Conservation (phyloP, 1,284 basidiomycete species). For the Ganoderma leucocontextum region DNA sequence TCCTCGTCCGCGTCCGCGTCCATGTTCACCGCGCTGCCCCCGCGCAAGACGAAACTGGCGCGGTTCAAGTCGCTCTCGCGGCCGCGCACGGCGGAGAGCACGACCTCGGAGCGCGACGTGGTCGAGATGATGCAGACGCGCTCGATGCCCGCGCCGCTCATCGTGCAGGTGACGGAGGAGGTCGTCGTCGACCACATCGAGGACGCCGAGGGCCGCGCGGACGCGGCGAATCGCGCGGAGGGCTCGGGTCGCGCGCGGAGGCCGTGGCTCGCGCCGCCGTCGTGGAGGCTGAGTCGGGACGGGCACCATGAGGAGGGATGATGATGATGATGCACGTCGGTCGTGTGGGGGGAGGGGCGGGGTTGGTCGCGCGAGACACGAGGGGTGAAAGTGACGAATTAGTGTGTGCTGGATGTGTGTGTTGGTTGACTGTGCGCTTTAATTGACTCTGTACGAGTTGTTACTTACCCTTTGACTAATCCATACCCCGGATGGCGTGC, state of each 20-base stretch:
- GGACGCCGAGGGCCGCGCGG: neutral
- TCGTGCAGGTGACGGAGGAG: conserved; percentile 33
- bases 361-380: neutral
- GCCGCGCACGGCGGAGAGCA: conserved; percentile 13
- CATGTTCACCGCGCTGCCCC: neutral
- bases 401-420: neutral
- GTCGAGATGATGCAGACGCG: conserved; percentile 28
- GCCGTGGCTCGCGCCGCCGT: conserved; percentile 33
- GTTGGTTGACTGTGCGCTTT: neutral
- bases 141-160: conserved; percentile 28
- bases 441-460: neutral
- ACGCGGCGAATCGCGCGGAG: neutral
- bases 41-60: conserved; percentile 4
- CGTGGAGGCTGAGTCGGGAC: conserved; percentile 30
- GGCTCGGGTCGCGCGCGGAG: neutral
- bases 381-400: neutral
- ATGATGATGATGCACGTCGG: neutral
- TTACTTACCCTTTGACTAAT: conserved; percentile 3
- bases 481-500: neutral
- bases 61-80: conserved; percentile 10
- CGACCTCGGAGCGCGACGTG: conserved; percentile 7
- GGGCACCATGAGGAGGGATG: conserved; percentile 6
- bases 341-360: neutral
- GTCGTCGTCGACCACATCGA: conserved; percentile 25
- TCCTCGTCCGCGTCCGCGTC: conserved; percentile 4